A percentile compares a stretch with the other conserved stretches of the same genome.
Evolutionary conservation across 495 filamentous ascomycete species (phyloP).

Genomic region (Wilcoxina mikolae): DNA sequence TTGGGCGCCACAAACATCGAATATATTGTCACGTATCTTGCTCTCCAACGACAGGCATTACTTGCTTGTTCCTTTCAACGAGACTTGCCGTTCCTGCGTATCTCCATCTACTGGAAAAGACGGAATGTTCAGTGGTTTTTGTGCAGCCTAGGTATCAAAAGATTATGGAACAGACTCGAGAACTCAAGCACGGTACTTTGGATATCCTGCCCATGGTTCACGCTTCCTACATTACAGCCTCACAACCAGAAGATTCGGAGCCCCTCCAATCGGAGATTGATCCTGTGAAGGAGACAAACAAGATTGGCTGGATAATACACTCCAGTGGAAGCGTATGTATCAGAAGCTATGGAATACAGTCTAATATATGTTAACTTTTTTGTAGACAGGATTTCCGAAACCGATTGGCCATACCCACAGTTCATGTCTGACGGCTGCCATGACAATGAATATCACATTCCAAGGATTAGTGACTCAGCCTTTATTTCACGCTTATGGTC

Average conservation of each 20-base stretch:
- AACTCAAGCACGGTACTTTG: not conserved
- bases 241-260: constrained; percentile 16
- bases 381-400: constrained; percentile 42
- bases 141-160: constrained; percentile 32
- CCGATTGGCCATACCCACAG: constrained; percentile 31
- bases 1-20: constrained; percentile 42
- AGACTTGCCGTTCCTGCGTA: constrained; percentile 40
- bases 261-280: constrained; percentile 30
- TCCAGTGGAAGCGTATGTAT: constrained; percentile 34
- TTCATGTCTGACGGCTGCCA: constrained; percentile 31
- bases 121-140: constrained; percentile 35
- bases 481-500: constrained; percentile 41
- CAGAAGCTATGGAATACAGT: not conserved
- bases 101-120: constrained; percentile 37
- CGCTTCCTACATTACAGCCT: not conserved
- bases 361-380: not conserved
- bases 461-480: constrained; percentile 43
- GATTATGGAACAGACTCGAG: constrained; percentile 28
- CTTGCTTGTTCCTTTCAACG: constrained; percentile 44
- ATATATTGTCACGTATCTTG: constrained; percentile 44
- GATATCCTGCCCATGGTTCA: constrained; percentile 2
- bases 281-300: constrained; percentile 29
- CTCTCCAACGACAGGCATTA: constrained; percentile 44
- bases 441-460: constrained; percentile 29
- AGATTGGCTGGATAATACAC: constrained; percentile 38